Evolutionary conservation across 208 protist genomes (phyloP), one percentile per base, ranked within the genome.

Genomic region (Leishmania tropica): DNA sequence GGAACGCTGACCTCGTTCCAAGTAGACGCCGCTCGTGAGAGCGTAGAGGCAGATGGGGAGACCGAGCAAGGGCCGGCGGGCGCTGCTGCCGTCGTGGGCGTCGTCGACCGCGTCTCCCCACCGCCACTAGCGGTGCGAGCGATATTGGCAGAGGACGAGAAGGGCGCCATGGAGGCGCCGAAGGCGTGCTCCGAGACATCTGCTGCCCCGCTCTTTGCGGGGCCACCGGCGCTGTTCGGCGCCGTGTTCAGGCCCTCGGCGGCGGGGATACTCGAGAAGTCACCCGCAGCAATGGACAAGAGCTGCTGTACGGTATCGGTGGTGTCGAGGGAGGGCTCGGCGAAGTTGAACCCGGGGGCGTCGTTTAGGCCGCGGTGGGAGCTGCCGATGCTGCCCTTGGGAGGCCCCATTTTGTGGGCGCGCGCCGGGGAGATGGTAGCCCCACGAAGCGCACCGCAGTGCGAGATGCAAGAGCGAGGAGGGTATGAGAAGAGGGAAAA

Each of bases 221-320:
- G 0, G 56, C 75, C 75, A 45, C 40, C 31, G 75, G 35, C 75
- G 21, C 31, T 19, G 45, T 4, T 35, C 31, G 56, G 11, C 35
- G 8, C 51, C 48, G 54, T 58, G 31, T 76, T 62, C 21, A 67
- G 15, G 56, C 11, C 35, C 28, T 31, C 54, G 1, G 48, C 75
- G 0, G 72, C 45, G 37, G 64, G 37, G n/a, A 79, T 67, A 35
- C 58, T 37, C 54, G 78, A 64, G 47, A 86, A 77, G 37, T 86
- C 78, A 10, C 83, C 83, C 3, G 15, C 6, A 0, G 83, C 83
- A 35, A 86, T 72, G 64, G 74, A 10, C 40, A 86, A 76, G 40
- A 86, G 78, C 54, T 80, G 83, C 51, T 42, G 58, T 11, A 86
- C 10, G 2, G 74, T 51, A 28, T 82, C 83, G 5, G 56, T 62